phyloP scores from a whole-genome alignment of 2,329 filamentous ascomycete genomes.

The Aspergillus ruber region DNA sequence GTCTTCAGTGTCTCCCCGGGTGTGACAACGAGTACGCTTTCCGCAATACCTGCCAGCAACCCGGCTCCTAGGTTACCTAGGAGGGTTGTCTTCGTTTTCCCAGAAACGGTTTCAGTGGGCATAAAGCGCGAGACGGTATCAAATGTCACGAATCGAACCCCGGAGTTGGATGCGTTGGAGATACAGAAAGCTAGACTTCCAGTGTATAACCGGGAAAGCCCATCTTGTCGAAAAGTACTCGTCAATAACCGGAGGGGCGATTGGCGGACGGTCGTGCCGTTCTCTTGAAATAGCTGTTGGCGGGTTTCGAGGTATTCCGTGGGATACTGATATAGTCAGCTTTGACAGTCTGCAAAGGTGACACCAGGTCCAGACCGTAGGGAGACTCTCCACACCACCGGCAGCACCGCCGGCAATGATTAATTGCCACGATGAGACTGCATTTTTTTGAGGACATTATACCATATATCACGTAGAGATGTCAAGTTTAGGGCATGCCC shows the following conservation, averaged over 20 bases:
- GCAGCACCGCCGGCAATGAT: conserved; percentile 11
- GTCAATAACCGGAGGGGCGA: conserved; percentile 1
- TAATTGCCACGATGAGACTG: conserved; percentile 12
- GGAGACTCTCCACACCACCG: conserved; percentile 9
- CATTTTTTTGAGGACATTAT: neutral
- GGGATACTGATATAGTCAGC: conserved; percentile 6
- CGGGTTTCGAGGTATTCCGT: conserved; percentile 14
- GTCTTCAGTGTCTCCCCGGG: conserved; percentile 62
- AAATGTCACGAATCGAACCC: conserved; percentile 12
- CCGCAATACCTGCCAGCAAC: conserved; percentile 55
- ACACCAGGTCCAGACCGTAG: conserved; percentile 5
- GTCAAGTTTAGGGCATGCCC: too few species aligned
- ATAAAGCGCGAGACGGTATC: conserved; percentile 9
- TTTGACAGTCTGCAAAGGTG: neutral
- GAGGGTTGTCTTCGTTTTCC: conserved; percentile 37
- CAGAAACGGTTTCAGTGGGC: neutral
- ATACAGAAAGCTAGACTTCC: conserved; percentile 10
- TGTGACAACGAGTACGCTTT: conserved; percentile 55
- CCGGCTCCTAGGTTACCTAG: conserved; percentile 52
- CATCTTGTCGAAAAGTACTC: conserved; percentile 8
- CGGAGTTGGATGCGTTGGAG: conserved; percentile 14
- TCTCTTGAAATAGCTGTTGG: conserved; percentile 9
- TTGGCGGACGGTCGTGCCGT: neutral
- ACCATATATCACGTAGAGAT: too few species aligned
- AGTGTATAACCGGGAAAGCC: conserved; percentile 7